Base-by-base conservation (phyloP, 768 basidiomycete genomes). In the Mycena haematopus region DNA sequence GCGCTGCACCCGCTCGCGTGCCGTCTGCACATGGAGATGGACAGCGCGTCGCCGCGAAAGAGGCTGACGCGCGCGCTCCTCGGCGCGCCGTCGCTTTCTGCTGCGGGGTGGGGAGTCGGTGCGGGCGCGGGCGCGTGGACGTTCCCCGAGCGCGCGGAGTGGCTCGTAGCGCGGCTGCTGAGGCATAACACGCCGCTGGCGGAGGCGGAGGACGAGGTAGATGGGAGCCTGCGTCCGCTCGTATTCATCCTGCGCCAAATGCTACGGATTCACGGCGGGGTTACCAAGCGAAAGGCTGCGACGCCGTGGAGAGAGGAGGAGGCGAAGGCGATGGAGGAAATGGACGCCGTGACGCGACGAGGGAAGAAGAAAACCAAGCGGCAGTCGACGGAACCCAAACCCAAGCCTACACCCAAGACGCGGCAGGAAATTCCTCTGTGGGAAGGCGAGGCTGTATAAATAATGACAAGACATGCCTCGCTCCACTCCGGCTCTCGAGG, bases 281-380 rank as follows among this genome's bases (percentile, higher is more conserved):
- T 11, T 14, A 9, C 19, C 6, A 33, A 29, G 8, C 27, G 27
- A 6, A 33, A 21, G 49, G n/a, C 6, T 4, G 9, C 10, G 9
- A 10, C 7, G n/a, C 27, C 49, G 49, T 51, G 27, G 49, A 51
- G 49, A 19, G 49, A 51, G 6, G 49, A 51, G 31, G 49, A 51
- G 49, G 29, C 9, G 29, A 33, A 19, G 31, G 49, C 29, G 29
- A 21, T 6, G 49, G 7, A 11, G 49, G 49, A 51, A 19, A 51
- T 51, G 49, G 29, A 51, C n/a, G n/a, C n/a, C n/a, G n/a, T n/a
- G 17, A n/a, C 44, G 44, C 22, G 44, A 10, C 44, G 21, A 45
- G 3, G 22, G 21, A 42, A 24, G 7, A 22, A 24, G 44, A 45
- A 42, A 42, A 42, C 3, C 44, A 45, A 42, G 40, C 40, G 40